Percentiles rank a stretch among this genome's conserved stretches.
Evolutionary conservation across 2,329 filamentous ascomycete species (phyloP).

Genomic region (Sclerotinia spermophila): DNA sequence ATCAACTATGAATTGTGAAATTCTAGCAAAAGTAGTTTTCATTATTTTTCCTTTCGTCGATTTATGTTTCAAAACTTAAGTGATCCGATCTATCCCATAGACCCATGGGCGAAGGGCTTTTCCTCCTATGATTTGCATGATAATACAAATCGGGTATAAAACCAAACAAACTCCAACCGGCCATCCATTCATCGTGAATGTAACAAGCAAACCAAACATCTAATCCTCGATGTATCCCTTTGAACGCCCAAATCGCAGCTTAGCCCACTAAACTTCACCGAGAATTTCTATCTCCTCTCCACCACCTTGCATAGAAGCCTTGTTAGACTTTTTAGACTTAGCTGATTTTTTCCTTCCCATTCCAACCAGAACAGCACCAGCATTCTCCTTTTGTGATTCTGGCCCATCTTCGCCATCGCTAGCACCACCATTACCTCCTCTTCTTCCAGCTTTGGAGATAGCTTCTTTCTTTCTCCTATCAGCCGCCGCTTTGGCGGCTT

Average conservation of each 20-base stretch:
- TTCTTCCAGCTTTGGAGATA: constrained; percentile 26
- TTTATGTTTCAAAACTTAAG: neutral
- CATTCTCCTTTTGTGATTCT: constrained; percentile 19
- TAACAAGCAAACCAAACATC: neutral
- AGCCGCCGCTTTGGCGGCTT: constrained; percentile 39
- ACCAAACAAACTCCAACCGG: neutral
- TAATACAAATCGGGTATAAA: constrained; percentile 16
- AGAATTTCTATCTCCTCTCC: constrained; percentile 35
- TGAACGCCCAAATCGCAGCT: constrained; percentile 4
- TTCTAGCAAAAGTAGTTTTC: neutral
- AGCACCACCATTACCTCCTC: constrained; percentile 18
- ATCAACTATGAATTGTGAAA: neutral
- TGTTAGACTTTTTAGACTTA: constrained; percentile 33
- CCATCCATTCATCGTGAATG: neutral
- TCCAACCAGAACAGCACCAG: neutral
- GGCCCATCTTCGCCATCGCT: constrained; percentile 23
- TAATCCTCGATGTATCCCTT: neutral
- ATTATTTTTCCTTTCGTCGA: neutral
- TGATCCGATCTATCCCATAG: neutral
- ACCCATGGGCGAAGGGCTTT: neutral
- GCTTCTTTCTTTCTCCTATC: constrained; percentile 33
- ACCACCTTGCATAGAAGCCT: constrained; percentile 28
- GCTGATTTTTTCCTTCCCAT: constrained; percentile 22
- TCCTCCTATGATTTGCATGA: neutral
- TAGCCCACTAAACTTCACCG: constrained; percentile 18